These are phyloP conservation scores for Neonectria magnoliae DNA, from an alignment of 2,329 filamentous ascomycete genomes.

Conservation along the genomic window DNA sequence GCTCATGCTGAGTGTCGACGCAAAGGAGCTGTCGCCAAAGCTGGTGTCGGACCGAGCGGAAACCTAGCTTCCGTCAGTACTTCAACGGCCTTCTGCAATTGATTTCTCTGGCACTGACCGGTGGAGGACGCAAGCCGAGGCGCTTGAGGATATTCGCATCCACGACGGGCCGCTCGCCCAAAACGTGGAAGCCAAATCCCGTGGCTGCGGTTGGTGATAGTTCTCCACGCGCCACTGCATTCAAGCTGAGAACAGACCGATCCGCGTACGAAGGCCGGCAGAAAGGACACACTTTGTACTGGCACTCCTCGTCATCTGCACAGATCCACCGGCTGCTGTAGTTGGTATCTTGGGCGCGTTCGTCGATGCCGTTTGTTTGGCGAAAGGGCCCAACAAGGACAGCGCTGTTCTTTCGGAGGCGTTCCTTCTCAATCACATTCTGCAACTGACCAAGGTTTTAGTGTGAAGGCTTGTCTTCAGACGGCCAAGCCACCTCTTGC, in stretches of 20 bases:
- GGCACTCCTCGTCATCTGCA: conserved; percentile 55
- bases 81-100: neutral
- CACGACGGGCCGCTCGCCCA: conserved; percentile 55
- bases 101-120: conserved; percentile 43
- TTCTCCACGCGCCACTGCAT: conserved; percentile 60
- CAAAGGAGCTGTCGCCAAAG: conserved; percentile 20
- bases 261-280: conserved; percentile 58
- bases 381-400: conserved; percentile 33
- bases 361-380: conserved; percentile 30
- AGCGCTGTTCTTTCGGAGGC: conserved; percentile 36
- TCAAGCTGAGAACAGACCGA: conserved; percentile 60
- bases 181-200: conserved; percentile 63
- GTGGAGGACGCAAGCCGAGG: conserved; percentile 52
- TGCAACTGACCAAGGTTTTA: conserved; percentile 24
- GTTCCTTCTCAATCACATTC: conserved; percentile 44
- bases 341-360: conserved; percentile 27
- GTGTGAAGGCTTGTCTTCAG: conserved; percentile 32
- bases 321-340: conserved; percentile 52
- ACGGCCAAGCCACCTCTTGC: conserved; percentile 7
- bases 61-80: conserved; percentile 11
- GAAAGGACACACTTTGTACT: conserved; percentile 59
- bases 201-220: conserved; percentile 59
- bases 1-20: conserved; percentile 32
- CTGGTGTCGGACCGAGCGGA: conserved; percentile 12
- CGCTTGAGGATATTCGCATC: conserved; percentile 51